Base-by-base conservation (phyloP, 2,329 filamentous ascomycete genomes). In the Penicillium sp. region DNA sequence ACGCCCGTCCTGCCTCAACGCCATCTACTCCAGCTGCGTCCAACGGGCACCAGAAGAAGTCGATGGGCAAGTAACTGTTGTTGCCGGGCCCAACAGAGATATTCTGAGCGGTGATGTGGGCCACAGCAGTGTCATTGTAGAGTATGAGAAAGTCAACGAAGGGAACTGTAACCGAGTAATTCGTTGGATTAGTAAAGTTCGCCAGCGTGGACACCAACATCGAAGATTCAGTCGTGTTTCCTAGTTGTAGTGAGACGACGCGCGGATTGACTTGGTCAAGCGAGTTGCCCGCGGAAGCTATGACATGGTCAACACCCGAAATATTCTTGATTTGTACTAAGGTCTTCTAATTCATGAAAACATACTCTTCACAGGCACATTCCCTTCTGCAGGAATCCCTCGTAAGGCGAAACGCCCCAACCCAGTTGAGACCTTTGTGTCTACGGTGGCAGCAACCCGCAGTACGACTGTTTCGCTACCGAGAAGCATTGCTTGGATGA, bases 291-390 rank as follows among this genome's bases (percentile, higher is more conserved):
- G 83, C 81, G 50, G 88, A 78, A 63, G 85, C 88, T 89, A 72
- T 61, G 59, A 61, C 43, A 48, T 57, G 43, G 59, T 68, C 56
- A 71, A 65, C 61, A 53, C 53, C 52, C 64, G 47, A 34, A 55
- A 50, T 56, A 50, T 37, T 37, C 20, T 60, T 22, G 31, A 61
- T 66, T 67, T 65, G 63, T 59, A 60, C 49, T 55, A 60, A 42
- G 26, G 42, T 50, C n/a, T 44, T 58, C 53, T 59, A 64, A 32
- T 31, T 44, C 44, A 59, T 42, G 59, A 60, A 58, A 67, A 90
- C 92, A 86, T 88, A 96, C 92, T 89, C 84, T 96, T 95, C 79
- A 97, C 85, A 76, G 89, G 89, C 70, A 99, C 87, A 69, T 87
- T 84, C 66, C 94, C 92, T 79, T 92, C 82, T 42, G 73, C 91